Evolutionary conservation across 176 grass and related monocot genomes (phyloP).

Genomic region (Eremochloa ophiuroides): DNA sequence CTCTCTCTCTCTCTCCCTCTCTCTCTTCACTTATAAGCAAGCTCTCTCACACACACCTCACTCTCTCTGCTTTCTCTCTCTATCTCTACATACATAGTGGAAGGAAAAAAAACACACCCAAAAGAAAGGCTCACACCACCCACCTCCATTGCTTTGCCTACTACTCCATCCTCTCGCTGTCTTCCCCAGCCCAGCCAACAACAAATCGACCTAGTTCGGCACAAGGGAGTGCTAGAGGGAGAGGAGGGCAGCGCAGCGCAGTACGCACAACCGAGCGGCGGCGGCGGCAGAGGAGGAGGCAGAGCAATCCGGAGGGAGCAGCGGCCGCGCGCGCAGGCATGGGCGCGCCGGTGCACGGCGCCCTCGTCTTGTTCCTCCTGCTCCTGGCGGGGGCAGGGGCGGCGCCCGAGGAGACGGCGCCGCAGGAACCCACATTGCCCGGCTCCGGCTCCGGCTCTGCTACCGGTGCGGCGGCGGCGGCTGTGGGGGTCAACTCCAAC

Average conservation of each 20-base stretch:
- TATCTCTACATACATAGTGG: neutral
- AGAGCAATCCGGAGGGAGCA: neutral
- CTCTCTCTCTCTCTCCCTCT: neutral
- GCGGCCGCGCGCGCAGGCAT: constrained; percentile 22
- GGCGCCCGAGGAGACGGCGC: neutral
- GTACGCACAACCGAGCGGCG: neutral
- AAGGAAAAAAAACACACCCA: neutral
- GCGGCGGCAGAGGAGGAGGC: neutral
- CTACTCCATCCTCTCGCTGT: neutral
- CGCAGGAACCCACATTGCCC: constrained; percentile 42
- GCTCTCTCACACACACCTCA: constrained; percentile 18
- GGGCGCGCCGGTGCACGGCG: constrained; percentile 41
- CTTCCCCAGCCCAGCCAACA: neutral
- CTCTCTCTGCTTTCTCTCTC: neutral
- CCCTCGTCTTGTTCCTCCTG: constrained; percentile 33
- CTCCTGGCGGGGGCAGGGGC: constrained; percentile 8
- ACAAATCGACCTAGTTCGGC: neutral
- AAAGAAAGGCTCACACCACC: constrained; percentile 42
- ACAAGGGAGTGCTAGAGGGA: neutral
- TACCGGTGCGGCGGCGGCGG: neutral
- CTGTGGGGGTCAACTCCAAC: constrained; percentile 60
- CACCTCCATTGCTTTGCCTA: constrained; percentile 19
- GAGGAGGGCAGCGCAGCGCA: neutral
- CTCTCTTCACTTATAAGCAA: constrained; percentile 51
- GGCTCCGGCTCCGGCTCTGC: neutral